These are phyloP conservation scores for Fraxinus anomala DNA, from an alignment of 257 asterid genomes.

Conservation along the genomic window DNA sequence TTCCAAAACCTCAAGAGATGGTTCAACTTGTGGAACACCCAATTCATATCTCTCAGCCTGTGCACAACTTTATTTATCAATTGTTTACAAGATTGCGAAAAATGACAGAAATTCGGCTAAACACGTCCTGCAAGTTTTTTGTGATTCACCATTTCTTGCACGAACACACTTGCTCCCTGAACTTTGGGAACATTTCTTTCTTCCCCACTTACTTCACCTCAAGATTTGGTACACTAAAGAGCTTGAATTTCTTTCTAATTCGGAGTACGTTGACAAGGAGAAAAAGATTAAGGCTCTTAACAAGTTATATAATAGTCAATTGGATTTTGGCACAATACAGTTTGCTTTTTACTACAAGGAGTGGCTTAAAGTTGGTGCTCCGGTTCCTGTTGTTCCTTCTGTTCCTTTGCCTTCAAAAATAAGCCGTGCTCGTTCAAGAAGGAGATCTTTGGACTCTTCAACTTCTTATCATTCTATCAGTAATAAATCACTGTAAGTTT, in stretches of 20 bases:
- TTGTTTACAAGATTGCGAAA: conserved; percentile 56
- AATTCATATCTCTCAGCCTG: conserved; percentile 59
- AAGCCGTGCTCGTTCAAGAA: conserved; percentile 42
- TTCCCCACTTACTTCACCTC: conserved; percentile 84
- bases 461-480: conserved; percentile 38
- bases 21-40: conserved; percentile 30
- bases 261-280: conserved; percentile 37
- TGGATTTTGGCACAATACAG: conserved; percentile 66
- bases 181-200: conserved; percentile 81
- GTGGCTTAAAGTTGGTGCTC: conserved; percentile 77
- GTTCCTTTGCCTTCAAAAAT: conserved; percentile 59
- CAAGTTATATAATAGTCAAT: conserved; percentile 47
- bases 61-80: conserved; percentile 65
- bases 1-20: conserved; percentile 23
- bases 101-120: conserved; percentile 61
- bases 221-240: conserved; percentile 74
- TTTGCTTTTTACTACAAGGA: conserved; percentile 70
- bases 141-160: conserved; percentile 61
- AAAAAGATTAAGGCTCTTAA: conserved; percentile 46
- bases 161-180: conserved; percentile 73
- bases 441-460: conserved; percentile 57
- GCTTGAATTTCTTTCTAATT: conserved; percentile 43
- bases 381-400: conserved; percentile 64
- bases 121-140: conserved; percentile 60
- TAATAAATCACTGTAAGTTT: conserved; percentile 64